Evolutionary conservation across 345 rosid genomes (phyloP), one percentile per base, ranked within the genome.

Genomic region (Ailanthus altissimus): DNA sequence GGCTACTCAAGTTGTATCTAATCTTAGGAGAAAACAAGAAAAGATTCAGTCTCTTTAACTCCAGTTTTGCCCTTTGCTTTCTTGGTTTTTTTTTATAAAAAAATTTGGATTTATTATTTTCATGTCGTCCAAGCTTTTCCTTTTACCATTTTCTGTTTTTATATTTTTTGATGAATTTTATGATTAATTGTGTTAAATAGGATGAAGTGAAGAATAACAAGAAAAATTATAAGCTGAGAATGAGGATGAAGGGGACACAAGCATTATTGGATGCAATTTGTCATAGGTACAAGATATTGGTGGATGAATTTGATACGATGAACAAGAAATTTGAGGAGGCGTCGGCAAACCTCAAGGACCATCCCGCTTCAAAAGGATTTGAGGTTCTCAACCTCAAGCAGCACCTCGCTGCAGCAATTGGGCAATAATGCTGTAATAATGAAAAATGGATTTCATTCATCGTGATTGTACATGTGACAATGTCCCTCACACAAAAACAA

Each of bases 231-330:
- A 94, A 90, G 83, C 87, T 87, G 18, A 81, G 85, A 79, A 93
- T 93, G 94, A 87, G 90, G 80, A 89, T 91, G n/a, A 86, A 84
- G 15, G 91, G 97, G 80, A 87, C 93, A 6, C 95, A 93, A 81
- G 92, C 95, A 6, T 90, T 84, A 76, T 79, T 86, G 72, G 95
- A 91, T 46, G 94, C 94, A 18, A 64, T 85, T 32, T 81, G 86
- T 54, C 58, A 80, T 49, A 86, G 93, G 67, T 79, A 87, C 88
- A 77, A 80, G 51, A 84, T 88, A 82, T 78, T 83, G n/a, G 71
- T 89, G 71, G 79, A 79, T 25, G 94, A 87, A 77, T 59, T 67
- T 23, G 89, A 87, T 45, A 67, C 82, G 11, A 93, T 92, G 96
- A 85, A 91, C 85, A 82, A 70, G 56, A 88, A 88, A 56, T 93